Conservation (phyloP, 805 yeast species). For the Spathaspora girioi region DNA sequence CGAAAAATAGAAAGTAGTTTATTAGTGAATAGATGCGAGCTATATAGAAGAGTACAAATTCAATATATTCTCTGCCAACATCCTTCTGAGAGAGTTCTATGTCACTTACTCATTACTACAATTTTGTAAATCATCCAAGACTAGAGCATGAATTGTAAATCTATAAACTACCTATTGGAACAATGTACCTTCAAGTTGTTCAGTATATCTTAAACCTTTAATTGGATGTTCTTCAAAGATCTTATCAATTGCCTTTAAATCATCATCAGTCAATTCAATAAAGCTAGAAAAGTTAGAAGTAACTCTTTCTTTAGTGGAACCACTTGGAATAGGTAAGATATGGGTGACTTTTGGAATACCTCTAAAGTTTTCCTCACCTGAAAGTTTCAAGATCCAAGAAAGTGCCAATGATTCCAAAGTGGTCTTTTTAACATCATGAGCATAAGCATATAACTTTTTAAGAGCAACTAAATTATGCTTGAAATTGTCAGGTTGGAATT, state of each 20-base stretch:
- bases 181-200: constrained; percentile 11
- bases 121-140: neutral
- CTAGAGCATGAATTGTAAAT: neutral
- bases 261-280: constrained; percentile 50
- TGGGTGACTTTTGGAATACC: constrained; percentile 44
- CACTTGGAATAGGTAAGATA: constrained; percentile 79
- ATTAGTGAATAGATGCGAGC: neutral
- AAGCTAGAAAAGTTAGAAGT: constrained; percentile 52
- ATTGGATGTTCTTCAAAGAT: constrained; percentile 42
- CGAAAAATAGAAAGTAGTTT: neutral
- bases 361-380: constrained; percentile 53
- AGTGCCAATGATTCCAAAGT: constrained; percentile 53
- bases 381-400: constrained; percentile 52
- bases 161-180: constrained; percentile 4
- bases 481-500: constrained; percentile 58
- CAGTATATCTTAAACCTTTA: constrained; percentile 56
- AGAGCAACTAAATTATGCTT: constrained; percentile 50
- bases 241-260: constrained; percentile 49
- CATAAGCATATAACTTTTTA: constrained; percentile 45
- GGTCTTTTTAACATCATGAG: constrained; percentile 43
- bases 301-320: constrained; percentile 57
- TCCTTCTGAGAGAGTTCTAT: too few species aligned
- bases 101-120: too few species aligned
- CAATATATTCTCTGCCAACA: too few species aligned
- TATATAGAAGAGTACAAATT: too few species aligned